Conservation (phyloP, 331 rosid species). For the Quercus tomentella region DNA sequence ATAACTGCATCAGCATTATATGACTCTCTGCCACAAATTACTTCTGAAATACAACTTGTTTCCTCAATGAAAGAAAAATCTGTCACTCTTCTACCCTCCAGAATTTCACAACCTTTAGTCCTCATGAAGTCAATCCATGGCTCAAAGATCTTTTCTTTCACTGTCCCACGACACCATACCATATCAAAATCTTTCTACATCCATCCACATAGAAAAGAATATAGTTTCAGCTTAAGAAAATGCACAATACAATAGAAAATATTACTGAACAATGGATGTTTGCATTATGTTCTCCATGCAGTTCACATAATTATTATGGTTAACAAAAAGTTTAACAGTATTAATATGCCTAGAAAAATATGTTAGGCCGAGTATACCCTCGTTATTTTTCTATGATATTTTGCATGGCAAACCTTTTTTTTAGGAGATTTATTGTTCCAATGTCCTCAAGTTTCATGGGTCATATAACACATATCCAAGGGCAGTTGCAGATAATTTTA, state of each 20-base stretch:
- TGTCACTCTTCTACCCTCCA: conserved; percentile 32
- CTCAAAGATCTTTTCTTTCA: conserved; percentile 37
- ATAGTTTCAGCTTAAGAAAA: neutral
- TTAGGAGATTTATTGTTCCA: neutral
- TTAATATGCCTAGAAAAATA: neutral
- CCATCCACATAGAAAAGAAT: neutral
- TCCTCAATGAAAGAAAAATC: conserved; percentile 34
- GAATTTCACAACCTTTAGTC: conserved; percentile 42
- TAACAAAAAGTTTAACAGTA: neutral
- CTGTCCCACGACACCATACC: conserved; percentile 48
- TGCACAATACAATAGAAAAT: neutral
- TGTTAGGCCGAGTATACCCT: neutral
- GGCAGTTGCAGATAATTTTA: no score
- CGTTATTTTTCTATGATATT: neutral
- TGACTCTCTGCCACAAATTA: conserved; percentile 28
- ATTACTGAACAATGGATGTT: neutral
- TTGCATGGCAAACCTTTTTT: neutral
- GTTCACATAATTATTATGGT: neutral
- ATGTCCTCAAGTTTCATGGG: neutral
- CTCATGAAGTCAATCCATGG: conserved; percentile 49
- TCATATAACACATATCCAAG: neutral
- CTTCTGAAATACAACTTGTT: conserved; percentile 35
- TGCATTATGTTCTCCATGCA: neutral
- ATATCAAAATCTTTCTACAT: conserved; percentile 50
- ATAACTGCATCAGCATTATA: conserved; percentile 50